Conservation (phyloP, 2,329 filamentous ascomycete species). For the Colletotrichum sp. region DNA sequence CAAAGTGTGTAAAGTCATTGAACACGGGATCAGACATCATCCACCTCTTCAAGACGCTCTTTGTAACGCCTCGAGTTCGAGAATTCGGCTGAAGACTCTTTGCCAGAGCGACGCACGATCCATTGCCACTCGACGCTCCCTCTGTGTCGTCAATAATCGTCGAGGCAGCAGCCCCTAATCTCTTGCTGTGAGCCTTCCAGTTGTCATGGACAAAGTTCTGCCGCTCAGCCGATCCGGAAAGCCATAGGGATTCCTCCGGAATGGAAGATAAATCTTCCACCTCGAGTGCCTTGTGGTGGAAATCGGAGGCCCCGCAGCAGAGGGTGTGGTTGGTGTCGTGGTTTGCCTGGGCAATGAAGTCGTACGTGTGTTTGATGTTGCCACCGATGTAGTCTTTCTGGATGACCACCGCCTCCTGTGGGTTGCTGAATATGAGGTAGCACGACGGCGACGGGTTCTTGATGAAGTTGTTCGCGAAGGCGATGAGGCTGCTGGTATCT, state of each 20-base stretch:
- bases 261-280: not conserved
- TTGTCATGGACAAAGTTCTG: conserved; percentile 32
- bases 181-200: conserved; percentile 24
- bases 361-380: conserved; percentile 42
- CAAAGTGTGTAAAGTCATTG: conserved; percentile 65
- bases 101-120: not conserved
- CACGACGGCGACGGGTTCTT: conserved; percentile 53
- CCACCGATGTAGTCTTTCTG: conserved; percentile 60
- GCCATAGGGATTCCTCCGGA: not conserved
- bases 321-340: conserved; percentile 45
- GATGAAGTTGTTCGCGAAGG: conserved; percentile 30
- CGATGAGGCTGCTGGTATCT: not conserved
- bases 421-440: conserved; percentile 62
- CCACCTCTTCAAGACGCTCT: conserved; percentile 47
- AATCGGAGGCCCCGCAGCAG: not conserved
- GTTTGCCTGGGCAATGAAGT: conserved; percentile 63
- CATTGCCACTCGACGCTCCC: accelerated
- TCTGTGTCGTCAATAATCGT: conserved; percentile 15
- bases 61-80: conserved; percentile 22
- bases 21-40: conserved; percentile 55
- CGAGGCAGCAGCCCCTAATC: conserved; percentile 10
- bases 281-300: not conserved
- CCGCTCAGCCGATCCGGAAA: conserved; percentile 19
- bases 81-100: not conserved
- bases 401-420: conserved; percentile 48